Percentiles rank a stretch among this genome's conserved stretches.
phyloP scores from a whole-genome alignment of 2,329 filamentous ascomycete species.

The Colletotrichum sp. region DNA sequence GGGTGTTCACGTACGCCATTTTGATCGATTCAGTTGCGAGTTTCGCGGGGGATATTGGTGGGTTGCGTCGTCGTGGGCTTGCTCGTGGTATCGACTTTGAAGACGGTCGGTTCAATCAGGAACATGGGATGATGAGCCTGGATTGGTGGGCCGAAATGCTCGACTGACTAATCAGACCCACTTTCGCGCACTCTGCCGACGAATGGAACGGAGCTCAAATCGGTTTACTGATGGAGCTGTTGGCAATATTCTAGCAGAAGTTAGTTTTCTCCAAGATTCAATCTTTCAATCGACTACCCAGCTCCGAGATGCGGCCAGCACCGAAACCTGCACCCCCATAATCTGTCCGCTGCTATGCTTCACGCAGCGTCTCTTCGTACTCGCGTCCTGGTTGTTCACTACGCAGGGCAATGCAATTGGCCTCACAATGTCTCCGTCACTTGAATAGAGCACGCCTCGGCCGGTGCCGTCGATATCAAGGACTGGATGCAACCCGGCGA shows the following conservation, averaged over 20 bases:
- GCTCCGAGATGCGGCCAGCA: slow-evolving; percentile 6
- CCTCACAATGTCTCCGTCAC: slow-evolving; percentile 23
- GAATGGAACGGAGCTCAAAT: slow-evolving; percentile 8
- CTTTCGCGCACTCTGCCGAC: neutral
- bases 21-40: slow-evolving; percentile 34
- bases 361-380: neutral
- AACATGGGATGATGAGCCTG: slow-evolving; percentile 16
- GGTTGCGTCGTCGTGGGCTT: slow-evolving; percentile 20
- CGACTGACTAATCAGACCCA: slow-evolving; percentile 11
- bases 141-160: slow-evolving; percentile 7
- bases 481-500: neutral
- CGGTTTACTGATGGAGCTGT: slow-evolving; percentile 4
- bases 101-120: slow-evolving; percentile 25
- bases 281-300: neutral
- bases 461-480: slow-evolving; percentile 6
- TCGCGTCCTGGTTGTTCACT: neutral
- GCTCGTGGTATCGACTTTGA: slow-evolving; percentile 29
- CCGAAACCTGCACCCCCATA: neutral
- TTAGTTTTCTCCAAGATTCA: neutral
- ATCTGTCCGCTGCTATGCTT: slow-evolving; percentile 15
- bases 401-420: slow-evolving; percentile 24
- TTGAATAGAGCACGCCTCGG: slow-evolving; percentile 26
- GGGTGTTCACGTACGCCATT: slow-evolving; percentile 42
- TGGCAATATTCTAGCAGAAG: neutral
- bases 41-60: slow-evolving; percentile 25